A percentile compares a stretch with the other conserved stretches of the same genome.
Evolutionary conservation across 164 flowering plant species (phyloP).

Genomic region (Liriodendron chinense): DNA sequence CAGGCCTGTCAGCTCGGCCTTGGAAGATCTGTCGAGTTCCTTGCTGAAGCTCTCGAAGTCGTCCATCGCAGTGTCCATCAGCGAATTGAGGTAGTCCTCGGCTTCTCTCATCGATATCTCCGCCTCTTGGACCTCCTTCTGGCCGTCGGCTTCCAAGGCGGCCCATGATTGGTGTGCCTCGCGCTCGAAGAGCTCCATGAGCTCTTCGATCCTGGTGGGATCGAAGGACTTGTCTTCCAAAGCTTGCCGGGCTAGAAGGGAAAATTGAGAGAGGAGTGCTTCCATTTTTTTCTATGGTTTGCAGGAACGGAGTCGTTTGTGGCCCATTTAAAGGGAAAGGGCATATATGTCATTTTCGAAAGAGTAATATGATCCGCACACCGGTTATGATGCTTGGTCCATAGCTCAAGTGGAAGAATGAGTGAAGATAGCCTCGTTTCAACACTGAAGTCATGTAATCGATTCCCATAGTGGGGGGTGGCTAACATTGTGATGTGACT

Average conservation of each 20-base stretch:
- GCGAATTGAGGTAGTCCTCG: conserved; percentile 59
- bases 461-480: too few relatives aligned
- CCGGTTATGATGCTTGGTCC: too few relatives aligned
- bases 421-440: too few relatives aligned
- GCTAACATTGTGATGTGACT: too few relatives aligned
- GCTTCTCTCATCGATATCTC: conserved; percentile 52
- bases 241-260: conserved; percentile 64
- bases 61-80: conserved; percentile 70
- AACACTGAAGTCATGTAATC: too few relatives aligned
- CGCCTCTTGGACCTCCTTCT: conserved; percentile 44
- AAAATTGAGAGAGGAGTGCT: conserved; percentile 67
- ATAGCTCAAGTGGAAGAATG: too few relatives aligned
- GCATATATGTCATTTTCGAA: not conserved
- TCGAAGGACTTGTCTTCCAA: conserved; percentile 68
- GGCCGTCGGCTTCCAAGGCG: conserved; percentile 45
- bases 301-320: not conserved
- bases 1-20: conserved; percentile 40
- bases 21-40: conserved; percentile 40
- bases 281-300: conserved; percentile 41
- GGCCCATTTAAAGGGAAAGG: not conserved
- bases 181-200: conserved; percentile 72
- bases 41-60: conserved; percentile 60
- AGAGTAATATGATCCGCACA: too few relatives aligned
- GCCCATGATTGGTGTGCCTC: conserved; percentile 85
- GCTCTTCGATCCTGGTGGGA: conserved; percentile 65